Base-by-base conservation (phyloP, 495 filamentous ascomycete species). In the Clavariopsis aquatica region DNA sequence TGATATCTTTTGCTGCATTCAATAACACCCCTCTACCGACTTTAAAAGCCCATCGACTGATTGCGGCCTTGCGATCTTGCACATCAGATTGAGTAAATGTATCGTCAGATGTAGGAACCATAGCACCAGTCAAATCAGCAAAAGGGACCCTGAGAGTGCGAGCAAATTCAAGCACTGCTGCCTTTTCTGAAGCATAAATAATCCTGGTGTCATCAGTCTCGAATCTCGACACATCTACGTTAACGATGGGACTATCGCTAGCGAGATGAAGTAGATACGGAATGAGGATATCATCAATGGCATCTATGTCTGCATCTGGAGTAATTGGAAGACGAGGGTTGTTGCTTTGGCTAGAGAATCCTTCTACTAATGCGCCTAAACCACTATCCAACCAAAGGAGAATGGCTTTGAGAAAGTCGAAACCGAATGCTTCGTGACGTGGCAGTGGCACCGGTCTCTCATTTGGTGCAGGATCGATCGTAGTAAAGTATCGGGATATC, bases 331-430 rank as follows among this genome's bases (percentile, higher is more conserved):
- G 83, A 1, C 84, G 76, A 13, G 71, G 66, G 38, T 71, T 69
- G 38, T 75, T 70, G 10, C 70, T 70, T 15, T 73, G 69, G 15
- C 74, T 73, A 28, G 81, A 83, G 69, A 89, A 89, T 1, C 82
- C 85, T 36, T 79, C 71, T 1, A 86, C 69, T 6, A 89, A 55
- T 31, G 74, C 73, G 17, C 78, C 76, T 22, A 81, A 71, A 10
- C 86, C 86, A 4, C 81, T 82, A 47, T 84, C 82, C 2, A 88
- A 70, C 81, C 85, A 89, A 6, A 87, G 79, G 4, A 86, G 49
- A 20, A 88, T 86, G 2, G 86, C 84, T 71, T 82, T 84, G 1
- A 88, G 64, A 66, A 89, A 89, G 55, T 88, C 86, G 64, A 87
- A 87, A n/a, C 78, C 84, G 31, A 81, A 78, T 53, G 84, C 82